These are phyloP conservation scores for Lagenidium giganteum DNA, from an alignment of 352 stramenopile species.

Conservation along the genomic window DNA sequence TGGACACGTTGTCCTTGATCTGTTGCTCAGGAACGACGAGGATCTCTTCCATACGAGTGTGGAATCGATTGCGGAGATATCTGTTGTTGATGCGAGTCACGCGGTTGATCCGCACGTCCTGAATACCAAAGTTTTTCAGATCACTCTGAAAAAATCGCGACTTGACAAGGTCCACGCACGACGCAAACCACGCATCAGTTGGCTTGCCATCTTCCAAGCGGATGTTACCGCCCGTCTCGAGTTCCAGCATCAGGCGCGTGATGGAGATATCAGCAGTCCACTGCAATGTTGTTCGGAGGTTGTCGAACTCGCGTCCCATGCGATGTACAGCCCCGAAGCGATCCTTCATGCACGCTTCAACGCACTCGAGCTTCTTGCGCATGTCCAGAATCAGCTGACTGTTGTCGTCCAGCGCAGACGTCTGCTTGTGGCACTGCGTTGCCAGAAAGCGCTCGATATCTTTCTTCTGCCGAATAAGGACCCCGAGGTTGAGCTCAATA, in stretches of 20 bases:
- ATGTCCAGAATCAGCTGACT: constrained; percentile 15
- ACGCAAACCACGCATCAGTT: constrained; percentile 78
- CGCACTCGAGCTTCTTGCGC: constrained; percentile 34
- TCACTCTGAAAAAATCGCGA: constrained; percentile 60
- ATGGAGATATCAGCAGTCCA: constrained; percentile 72
- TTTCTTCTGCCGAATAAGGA: constrained; percentile 52
- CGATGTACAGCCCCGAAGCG: constrained; percentile 32
- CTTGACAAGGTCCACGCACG: constrained; percentile 78
- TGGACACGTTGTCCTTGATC: constrained; percentile 77
- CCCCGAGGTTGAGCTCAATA: constrained; percentile 34
- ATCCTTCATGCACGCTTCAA: constrained; percentile 32
- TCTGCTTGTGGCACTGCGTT: constrained; percentile 4
- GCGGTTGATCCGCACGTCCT: constrained; percentile 65
- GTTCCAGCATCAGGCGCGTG: constrained; percentile 76
- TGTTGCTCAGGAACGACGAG: constrained; percentile 45
- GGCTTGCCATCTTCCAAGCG: constrained; percentile 84
- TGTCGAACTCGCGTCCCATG: constrained; percentile 66
- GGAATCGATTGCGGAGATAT: constrained; percentile 84
- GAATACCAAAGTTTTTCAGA: constrained; percentile 45
- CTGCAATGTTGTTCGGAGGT: constrained; percentile 32
- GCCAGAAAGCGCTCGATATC: constrained; percentile 52
- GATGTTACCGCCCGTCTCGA: constrained; percentile 90
- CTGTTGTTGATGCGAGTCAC: constrained; percentile 89
- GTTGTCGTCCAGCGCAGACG: constrained; percentile 6
- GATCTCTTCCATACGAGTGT: constrained; percentile 76